These are phyloP conservation scores for Sarcodon sp. DNA, from an alignment of 768 basidiomycete genomes.

Conservation along the genomic window DNA sequence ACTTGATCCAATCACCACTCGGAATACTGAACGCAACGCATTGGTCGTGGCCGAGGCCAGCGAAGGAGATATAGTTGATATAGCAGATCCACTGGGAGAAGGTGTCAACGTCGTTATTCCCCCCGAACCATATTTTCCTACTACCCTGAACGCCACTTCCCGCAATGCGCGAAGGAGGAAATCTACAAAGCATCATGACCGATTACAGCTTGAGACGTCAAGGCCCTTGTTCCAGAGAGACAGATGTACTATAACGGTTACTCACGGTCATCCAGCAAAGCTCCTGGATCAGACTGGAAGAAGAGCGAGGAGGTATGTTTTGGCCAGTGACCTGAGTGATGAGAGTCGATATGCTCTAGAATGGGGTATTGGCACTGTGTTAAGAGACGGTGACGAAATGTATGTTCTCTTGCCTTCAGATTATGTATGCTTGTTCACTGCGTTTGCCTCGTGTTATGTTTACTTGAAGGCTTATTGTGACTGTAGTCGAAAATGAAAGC, in stretches of 20 bases:
- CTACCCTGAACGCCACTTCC: constrained; percentile 42
- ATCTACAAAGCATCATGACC: constrained; percentile 48
- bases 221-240: constrained; percentile 85
- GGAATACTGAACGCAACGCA: constrained; percentile 81
- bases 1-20: constrained; percentile 74
- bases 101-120: constrained; percentile 85
- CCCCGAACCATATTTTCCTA: constrained; percentile 72
- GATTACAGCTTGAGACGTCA: constrained; percentile 51
- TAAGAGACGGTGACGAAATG: constrained; percentile 91
- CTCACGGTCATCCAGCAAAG: constrained; percentile 66
- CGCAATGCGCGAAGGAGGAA: constrained; percentile 38
- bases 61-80: constrained; percentile 37
- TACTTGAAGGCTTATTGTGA: constrained; percentile 56
- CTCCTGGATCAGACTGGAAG: constrained; percentile 38
- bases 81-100: constrained; percentile 80
- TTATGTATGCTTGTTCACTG: not conserved
- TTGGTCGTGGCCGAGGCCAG: constrained; percentile 32
- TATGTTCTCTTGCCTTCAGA: constrained; percentile 12
- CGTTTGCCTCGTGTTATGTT: constrained; percentile 1
- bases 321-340: constrained; percentile 91
- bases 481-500: constrained; percentile 83
- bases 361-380: constrained; percentile 95
- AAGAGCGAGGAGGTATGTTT: constrained; percentile 60
- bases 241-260: constrained; percentile 80
- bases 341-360: constrained; percentile 93